Evolutionary conservation across 2,329 filamentous ascomycete species (phyloP).

Genomic region (Aspergillus intermedius): DNA sequence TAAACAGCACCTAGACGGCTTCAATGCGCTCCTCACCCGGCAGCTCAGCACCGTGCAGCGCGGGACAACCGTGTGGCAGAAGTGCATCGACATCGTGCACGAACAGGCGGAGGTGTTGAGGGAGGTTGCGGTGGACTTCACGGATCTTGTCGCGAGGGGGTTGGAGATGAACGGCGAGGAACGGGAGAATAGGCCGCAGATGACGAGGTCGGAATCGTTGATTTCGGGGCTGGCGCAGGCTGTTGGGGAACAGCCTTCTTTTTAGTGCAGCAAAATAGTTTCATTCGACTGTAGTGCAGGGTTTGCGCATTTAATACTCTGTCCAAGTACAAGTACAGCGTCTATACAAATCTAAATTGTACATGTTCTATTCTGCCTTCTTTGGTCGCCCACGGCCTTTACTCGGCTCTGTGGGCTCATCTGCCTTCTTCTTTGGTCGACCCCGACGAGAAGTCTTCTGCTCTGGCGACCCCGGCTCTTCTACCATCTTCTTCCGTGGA

Average conservation of each 20-base stretch:
- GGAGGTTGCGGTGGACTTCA: constrained; percentile 86
- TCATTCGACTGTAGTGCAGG: no score
- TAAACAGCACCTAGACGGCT: constrained; percentile 88
- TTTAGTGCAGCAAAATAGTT: neutral
- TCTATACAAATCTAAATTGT: no score
- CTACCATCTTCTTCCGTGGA: no score
- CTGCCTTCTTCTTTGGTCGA: no score
- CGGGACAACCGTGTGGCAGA: constrained; percentile 68
- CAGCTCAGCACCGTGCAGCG: constrained; percentile 82
- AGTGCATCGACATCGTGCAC: constrained; percentile 75
- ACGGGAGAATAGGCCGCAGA: constrained; percentile 10
- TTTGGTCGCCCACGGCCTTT: no score
- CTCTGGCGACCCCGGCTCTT: no score
- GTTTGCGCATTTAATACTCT: no score
- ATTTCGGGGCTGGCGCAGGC: neutral
- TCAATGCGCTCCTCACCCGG: constrained; percentile 73
- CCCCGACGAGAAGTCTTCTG: no score
- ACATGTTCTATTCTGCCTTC: no score
- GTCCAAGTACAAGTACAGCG: no score
- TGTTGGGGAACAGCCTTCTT: neutral
- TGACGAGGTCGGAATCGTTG: constrained; percentile 18
- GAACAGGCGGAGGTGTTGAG: constrained; percentile 72
- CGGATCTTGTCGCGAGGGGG: constrained; percentile 65
- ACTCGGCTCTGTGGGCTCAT: no score
- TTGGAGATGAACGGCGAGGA: constrained; percentile 23